Base-by-base conservation (phyloP, 345 rosid species). In the Kandelia obovata region DNA sequence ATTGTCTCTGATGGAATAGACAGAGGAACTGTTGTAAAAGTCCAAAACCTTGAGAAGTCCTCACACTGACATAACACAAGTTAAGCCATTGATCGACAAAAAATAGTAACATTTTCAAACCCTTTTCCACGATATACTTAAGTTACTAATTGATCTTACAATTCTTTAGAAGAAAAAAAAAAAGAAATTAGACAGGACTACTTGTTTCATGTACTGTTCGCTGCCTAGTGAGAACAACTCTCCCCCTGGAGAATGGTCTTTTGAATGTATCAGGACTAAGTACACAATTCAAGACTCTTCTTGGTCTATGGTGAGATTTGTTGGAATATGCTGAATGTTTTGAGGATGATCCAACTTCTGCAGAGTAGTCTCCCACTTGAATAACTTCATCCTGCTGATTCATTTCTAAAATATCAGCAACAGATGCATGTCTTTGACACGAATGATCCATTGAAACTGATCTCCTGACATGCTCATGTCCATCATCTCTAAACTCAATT, bases 211-310 rank as follows among this genome's bases (percentile, higher is more conserved):
- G 64, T 57, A 68, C 53, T 61, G 65, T 79, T 69, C 82, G 87
- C 67, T 80, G 88, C 55, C 81, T 27, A 34, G 73, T 63, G 37
- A 80, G 80, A 47, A 77, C 74, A 65, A 87, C 78, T 72, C 82
- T 83, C 56, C 85, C 89, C 72, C 89, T 80, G 4, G 96, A 86
- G 71, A 83, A 78, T 20, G 96, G 85, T 77, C 91, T 85, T 81
- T 83, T 89, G 73, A 84, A 70, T 19, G 65, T 55, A 58, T 52
- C 73, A 28, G 81, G 71, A 20, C 62, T 68, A 15, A 27, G 66
- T 10, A 62, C 65, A 55, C 51, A 70, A 34, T 82, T 73, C 66
- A 68, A 21, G 17, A 69, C 72, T 51, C 75, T 65, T 64, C 75
- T 82, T 67, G 49, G 16, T 43, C 70, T 75, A 37, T 62, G 65